phyloP scores from a whole-genome alignment of 768 basidiomycete genomes.

The Boletus pseudo-olivaceus region DNA sequence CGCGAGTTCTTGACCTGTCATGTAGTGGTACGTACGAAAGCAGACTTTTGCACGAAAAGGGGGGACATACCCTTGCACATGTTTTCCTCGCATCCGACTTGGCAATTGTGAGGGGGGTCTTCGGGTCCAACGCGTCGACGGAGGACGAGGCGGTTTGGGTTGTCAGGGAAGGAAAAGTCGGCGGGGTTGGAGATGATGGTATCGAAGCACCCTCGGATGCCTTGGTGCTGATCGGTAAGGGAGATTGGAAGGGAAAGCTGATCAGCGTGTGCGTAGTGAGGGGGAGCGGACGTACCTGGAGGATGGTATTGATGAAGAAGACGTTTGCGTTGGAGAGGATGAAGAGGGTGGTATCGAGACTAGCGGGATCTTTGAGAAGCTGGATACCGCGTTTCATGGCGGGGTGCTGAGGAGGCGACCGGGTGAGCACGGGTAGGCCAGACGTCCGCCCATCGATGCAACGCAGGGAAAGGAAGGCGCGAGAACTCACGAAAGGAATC shows the following conservation, averaged over 20 bases:
- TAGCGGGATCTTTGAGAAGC: constrained; percentile 59
- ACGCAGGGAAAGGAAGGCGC: neutral
- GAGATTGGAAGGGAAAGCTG: neutral
- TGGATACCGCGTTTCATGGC: constrained; percentile 93
- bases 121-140: constrained; percentile 70
- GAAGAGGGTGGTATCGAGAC: constrained; percentile 70
- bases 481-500: constrained; percentile 76
- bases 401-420: constrained; percentile 71
- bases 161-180: constrained; percentile 62
- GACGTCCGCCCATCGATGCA: neutral
- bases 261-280: neutral
- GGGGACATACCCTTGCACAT: constrained; percentile 86
- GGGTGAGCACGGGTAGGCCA: neutral
- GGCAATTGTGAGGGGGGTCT: constrained; percentile 79
- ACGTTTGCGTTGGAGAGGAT: constrained; percentile 93
- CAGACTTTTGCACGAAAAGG: neutral
- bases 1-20: constrained; percentile 84
- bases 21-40: neutral
- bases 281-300: constrained; percentile 50
- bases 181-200: constrained; percentile 94
- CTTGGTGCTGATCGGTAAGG: constrained; percentile 54
- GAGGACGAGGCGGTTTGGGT: constrained; percentile 66
- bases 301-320: constrained; percentile 87
- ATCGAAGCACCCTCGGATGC: constrained; percentile 66
- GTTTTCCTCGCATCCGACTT: constrained; percentile 87